Conservation (phyloP, 2,329 filamentous ascomycete species). For the Pseudogymnoascus sp. region DNA sequence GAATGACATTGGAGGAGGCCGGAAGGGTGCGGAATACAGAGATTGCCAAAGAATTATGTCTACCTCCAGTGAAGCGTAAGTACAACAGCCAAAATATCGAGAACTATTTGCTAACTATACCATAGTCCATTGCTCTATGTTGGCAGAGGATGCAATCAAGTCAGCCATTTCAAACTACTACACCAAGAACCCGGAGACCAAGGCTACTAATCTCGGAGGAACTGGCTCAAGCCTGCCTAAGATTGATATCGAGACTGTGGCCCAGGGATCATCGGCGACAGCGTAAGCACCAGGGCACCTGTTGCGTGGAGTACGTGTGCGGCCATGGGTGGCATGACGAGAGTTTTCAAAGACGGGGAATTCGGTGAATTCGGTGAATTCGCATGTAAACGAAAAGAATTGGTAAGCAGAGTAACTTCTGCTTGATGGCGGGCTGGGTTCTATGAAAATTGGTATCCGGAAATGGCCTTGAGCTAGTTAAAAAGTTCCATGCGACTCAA, state of each 20-base stretch:
- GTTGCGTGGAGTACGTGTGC: background rate
- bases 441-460: conserved; percentile 4
- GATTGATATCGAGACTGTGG: conserved; percentile 52
- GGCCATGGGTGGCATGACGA: background rate
- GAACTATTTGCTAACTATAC: conserved; percentile 21
- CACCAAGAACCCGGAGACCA: conserved; percentile 75
- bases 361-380: background rate
- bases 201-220: conserved; percentile 67
- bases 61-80: conserved; percentile 80
- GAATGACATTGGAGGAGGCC: conserved; percentile 94
- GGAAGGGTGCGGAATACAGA: conserved; percentile 91
- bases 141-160: conserved; percentile 89
- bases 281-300: conserved; percentile 8
- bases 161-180: conserved; percentile 87
- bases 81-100: conserved; percentile 23
- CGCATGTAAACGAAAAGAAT: conserved; percentile 2
- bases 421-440: conserved; percentile 7
- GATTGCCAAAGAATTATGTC: conserved; percentile 90
- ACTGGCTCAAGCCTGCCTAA: conserved; percentile 62
- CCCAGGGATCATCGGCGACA: conserved; percentile 33
- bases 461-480: background rate
- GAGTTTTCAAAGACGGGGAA: background rate
- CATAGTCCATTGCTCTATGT: conserved; percentile 81
- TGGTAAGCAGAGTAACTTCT: conserved; percentile 1
- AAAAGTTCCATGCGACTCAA: conserved; percentile 1